These are phyloP conservation scores for Cercospora sesami DNA, from an alignment of 2,329 filamentous ascomycete genomes.

Conservation along the genomic window DNA sequence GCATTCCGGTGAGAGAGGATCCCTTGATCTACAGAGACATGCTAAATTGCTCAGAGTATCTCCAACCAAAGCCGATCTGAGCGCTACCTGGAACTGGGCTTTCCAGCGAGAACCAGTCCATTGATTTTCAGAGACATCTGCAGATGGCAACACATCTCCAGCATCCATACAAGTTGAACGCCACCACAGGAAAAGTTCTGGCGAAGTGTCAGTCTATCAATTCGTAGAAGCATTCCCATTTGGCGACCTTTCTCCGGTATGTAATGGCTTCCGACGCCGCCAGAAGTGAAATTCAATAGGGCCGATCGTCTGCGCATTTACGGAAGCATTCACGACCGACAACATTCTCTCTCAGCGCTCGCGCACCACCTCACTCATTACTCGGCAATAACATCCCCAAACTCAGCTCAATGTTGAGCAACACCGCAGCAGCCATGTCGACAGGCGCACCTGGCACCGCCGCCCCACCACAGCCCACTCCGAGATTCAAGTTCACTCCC, in stretches of 20 bases:
- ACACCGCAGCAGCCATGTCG: too few species aligned
- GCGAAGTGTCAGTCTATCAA: not conserved
- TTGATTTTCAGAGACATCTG: not conserved
- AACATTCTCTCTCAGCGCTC: too few species aligned
- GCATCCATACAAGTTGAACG: not conserved
- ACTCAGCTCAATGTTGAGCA: too few species aligned
- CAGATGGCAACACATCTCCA: not conserved
- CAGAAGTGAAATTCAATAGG: not conserved
- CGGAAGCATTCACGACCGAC: not conserved
- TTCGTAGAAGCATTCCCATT: not conserved
- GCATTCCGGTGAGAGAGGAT: not conserved
- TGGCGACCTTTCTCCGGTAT: not conserved
- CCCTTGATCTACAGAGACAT: not conserved
- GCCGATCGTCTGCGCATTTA: not conserved
- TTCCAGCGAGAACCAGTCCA: not conserved
- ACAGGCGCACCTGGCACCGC: too few species aligned
- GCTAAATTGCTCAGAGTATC: not conserved
- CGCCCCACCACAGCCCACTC: too few species aligned
- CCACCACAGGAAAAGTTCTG: not conserved
- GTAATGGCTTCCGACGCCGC: not conserved
- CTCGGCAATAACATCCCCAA: too few species aligned
- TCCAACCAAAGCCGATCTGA: fast-evolving
- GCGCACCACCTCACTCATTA: too few species aligned
- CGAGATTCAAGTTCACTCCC: too few species aligned
- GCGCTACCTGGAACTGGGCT: not conserved